Base-by-base conservation (phyloP, 176 grass and related monocot genomes). In the Zoysia pacifica region DNA sequence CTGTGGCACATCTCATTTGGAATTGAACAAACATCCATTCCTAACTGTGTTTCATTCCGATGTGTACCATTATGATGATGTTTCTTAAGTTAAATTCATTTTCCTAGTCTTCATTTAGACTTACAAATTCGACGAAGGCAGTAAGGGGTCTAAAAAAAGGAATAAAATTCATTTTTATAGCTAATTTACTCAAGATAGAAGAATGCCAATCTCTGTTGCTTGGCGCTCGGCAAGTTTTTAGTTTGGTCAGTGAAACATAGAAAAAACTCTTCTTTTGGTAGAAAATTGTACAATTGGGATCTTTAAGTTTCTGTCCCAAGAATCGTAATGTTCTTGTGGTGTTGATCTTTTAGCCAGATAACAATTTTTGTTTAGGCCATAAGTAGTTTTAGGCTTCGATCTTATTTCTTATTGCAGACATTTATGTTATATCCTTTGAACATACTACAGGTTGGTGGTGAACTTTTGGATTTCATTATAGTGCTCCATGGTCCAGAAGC, bases 401-500 rank as follows among this genome's bases (percentile, higher is more conserved):
- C 7, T 82, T 43, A 42, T 43, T 71, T 73, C 41, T 41, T 48
- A 18, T 68, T 83, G 11, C 62, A 73, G 28, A 28, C 74, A 37
- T 74, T 79, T 61, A 73, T 41, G 18, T 68, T 14, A 18, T 82
- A 82, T 56, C 18, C 13, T 79, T 79, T 73, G 44, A 43, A 82
- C 47, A 10, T 75, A 64, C 81, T 75, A 58, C 81, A 97, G 94
- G 59, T 93, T 72, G 94, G 94, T 16, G 84, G 86, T 54, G 91
- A 93, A 43, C 82, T 97, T 47, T 91, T 81, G 81, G 94, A 97
- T 86, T 97, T 97, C 84, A 86, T 97, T 37, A 78, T 97, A 72
- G 94, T 97, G 80, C 91, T 97, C 72, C 76, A 78, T 60, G 94
- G 89, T 11, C 81, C 61, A 19, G 78, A 93, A 81, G 78, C 94